phyloP scores from a whole-genome alignment of 805 yeast species.

The Phaffomyces thermotolerans region DNA sequence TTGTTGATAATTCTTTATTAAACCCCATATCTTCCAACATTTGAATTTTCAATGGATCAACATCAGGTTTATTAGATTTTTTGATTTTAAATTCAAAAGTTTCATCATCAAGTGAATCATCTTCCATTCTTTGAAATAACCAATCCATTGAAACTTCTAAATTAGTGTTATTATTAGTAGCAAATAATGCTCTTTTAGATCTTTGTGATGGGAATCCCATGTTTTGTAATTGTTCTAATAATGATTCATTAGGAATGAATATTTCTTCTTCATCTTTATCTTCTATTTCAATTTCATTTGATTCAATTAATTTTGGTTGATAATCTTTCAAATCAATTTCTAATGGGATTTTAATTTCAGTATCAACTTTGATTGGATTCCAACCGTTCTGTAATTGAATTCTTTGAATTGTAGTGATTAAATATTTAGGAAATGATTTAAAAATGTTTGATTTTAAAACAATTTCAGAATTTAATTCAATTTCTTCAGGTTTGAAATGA shows the following conservation, averaged over 20 bases:
- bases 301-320: constrained; percentile 31
- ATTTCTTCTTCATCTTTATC: constrained; percentile 22
- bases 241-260: constrained; percentile 51
- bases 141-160: constrained; percentile 81
- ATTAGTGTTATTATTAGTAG: constrained; percentile 55
- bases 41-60: constrained; percentile 35
- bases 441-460: constrained; percentile 33
- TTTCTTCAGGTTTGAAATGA: constrained; percentile 46
- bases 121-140: constrained; percentile 87
- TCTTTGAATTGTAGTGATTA: constrained; percentile 70
- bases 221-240: constrained; percentile 46
- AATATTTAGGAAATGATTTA: constrained; percentile 58
- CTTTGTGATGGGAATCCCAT: constrained; percentile 88
- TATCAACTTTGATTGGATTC: constrained; percentile 79
- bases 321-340: constrained; percentile 41
- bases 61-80: constrained; percentile 1
- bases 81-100: constrained; percentile 8
- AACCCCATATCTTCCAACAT: constrained; percentile 75
- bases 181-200: constrained; percentile 56
- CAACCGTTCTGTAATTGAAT: constrained; percentile 71
- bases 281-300: constrained; percentile 28
- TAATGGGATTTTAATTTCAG: constrained; percentile 53
- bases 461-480: constrained; percentile 34
- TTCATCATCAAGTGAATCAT: constrained; percentile 59
- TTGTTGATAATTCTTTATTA: constrained; percentile 50